Evolutionary conservation across 345 rosid genomes (phyloP).

Genomic region (Syzygium grande): DNA sequence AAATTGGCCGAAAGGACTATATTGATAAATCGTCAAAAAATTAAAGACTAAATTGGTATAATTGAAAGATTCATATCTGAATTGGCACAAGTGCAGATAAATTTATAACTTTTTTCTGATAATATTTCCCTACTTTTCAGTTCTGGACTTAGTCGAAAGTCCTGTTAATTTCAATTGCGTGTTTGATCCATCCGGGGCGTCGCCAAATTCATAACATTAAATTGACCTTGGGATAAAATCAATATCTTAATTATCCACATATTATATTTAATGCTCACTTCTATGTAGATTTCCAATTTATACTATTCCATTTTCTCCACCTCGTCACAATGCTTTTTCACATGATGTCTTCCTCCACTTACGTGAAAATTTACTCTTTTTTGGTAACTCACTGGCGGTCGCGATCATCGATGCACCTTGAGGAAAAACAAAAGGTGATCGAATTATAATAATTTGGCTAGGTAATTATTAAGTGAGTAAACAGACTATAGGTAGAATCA

Average conservation of each 20-base stretch:
- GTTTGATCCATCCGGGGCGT: not conserved
- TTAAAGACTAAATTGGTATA: too few species aligned
- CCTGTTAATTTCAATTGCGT: not conserved
- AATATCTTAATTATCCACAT: not conserved
- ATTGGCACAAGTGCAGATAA: too few species aligned
- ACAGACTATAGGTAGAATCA: not conserved
- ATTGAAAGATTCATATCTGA: too few species aligned
- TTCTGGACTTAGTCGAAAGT: not conserved
- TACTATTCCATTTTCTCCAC: not conserved
- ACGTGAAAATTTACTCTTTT: not conserved
- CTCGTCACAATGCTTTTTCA: fast-evolving
- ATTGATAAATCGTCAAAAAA: too few species aligned
- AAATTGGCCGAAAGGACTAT: too few species aligned
- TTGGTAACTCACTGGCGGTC: fast-evolving
- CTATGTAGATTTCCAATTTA: not conserved
- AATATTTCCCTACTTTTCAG: too few species aligned
- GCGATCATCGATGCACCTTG: not conserved
- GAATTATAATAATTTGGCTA: not conserved
- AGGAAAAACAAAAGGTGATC: fast-evolving
- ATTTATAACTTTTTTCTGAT: too few species aligned
- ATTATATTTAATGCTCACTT: not conserved
- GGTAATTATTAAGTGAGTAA: not conserved
- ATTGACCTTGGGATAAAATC: not conserved
- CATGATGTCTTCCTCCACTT: not conserved
- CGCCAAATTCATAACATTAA: not conserved